Conservation (phyloP, 2,329 filamentous ascomycete species). For the Penicillium griseofulvum region DNA sequence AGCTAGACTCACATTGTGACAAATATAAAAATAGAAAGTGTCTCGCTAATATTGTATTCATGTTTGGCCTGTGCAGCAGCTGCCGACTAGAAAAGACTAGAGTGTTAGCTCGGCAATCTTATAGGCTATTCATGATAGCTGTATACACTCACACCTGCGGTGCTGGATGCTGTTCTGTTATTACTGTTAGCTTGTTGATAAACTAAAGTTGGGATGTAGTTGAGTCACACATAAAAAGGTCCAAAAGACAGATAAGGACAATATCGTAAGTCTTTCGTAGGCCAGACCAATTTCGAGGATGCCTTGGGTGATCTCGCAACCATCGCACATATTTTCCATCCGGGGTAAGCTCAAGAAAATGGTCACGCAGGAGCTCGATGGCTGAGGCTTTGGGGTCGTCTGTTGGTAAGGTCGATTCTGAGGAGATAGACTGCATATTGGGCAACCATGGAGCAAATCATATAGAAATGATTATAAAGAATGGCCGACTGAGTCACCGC, state of each 20-base stretch:
- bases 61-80: conserved; percentile 27
- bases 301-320: conserved; percentile 28
- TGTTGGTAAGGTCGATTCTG: neutral
- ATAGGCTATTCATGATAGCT: neutral
- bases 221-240: conserved; percentile 33
- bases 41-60: conserved; percentile 27
- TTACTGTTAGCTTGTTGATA: conserved; percentile 7
- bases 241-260: conserved; percentile 28
- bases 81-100: conserved; percentile 21
- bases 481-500: neutral
- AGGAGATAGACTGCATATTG: conserved; percentile 15
- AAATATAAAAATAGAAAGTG: conserved; percentile 33
- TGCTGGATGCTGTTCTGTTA: conserved; percentile 35
- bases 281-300: conserved; percentile 34
- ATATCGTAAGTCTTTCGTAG: conserved; percentile 31
- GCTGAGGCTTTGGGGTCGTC: conserved; percentile 14
- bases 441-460: neutral
- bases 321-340: conserved; percentile 34
- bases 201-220: neutral
- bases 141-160: conserved; percentile 31
- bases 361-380: conserved; percentile 21
- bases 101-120: neutral
- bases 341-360: conserved; percentile 29
- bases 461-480: neutral
- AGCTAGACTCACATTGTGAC: conserved; percentile 24